Percentiles rank a stretch among this genome's conserved stretches.
Conservation (phyloP, 176 grass and related monocot genomes). For the Eremochloa ophiuroides region DNA sequence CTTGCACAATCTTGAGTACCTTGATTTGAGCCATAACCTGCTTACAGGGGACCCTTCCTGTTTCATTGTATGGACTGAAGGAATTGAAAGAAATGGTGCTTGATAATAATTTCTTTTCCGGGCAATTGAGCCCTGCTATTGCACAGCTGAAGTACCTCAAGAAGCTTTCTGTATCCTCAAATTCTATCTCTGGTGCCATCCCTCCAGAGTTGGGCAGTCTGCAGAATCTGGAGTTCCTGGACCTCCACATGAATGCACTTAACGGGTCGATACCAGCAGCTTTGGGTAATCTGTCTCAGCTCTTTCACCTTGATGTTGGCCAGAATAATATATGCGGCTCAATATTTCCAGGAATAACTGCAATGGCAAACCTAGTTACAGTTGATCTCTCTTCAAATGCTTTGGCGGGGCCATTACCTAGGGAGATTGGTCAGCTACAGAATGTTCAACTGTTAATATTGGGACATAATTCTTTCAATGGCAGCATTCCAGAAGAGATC, state of each 20-base stretch:
- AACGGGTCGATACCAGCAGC: constrained; percentile 56
- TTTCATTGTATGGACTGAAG: constrained; percentile 50
- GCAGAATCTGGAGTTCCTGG: constrained; percentile 58
- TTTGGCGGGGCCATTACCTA: constrained; percentile 64
- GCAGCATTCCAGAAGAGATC: constrained; percentile 69
- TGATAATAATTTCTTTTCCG: constrained; percentile 56
- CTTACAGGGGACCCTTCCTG: constrained; percentile 60
- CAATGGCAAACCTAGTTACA: constrained; percentile 52
- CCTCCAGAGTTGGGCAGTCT: constrained; percentile 69
- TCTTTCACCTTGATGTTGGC: constrained; percentile 74
- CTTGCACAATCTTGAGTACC: constrained; percentile 46
- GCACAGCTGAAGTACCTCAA: constrained; percentile 55
- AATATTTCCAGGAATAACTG: constrained; percentile 67
- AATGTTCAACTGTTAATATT: constrained; percentile 54
- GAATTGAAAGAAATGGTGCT: constrained; percentile 61
- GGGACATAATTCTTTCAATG: constrained; percentile 60
- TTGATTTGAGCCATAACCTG: constrained; percentile 74
- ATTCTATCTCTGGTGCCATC: constrained; percentile 58
- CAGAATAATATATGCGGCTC: constrained; percentile 58
- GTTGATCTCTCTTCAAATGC: constrained; percentile 83
- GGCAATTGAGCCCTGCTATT: constrained; percentile 47
- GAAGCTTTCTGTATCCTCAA: constrained; percentile 55
- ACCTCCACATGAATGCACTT: constrained; percentile 55
- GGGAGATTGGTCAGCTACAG: constrained; percentile 55
- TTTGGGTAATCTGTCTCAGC: constrained; percentile 59